Evolutionary conservation across 148 eudicot species (phyloP).

Genomic region (Suaeda aralocaspica): DNA sequence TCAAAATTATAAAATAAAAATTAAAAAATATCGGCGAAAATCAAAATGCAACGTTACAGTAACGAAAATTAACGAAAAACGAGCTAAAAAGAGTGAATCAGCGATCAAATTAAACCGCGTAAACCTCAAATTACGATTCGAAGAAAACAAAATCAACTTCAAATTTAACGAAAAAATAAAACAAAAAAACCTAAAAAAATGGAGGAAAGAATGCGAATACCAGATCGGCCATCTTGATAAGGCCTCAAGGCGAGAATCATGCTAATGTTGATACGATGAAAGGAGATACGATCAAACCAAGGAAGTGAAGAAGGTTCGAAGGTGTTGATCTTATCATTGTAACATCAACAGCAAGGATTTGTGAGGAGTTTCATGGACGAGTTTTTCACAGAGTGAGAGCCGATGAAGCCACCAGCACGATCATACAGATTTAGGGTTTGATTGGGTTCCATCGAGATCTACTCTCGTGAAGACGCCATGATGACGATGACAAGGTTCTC

Average conservation of each 20-base stretch:
- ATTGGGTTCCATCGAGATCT: conserved; percentile 93
- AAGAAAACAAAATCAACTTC: neutral
- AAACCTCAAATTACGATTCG: neutral
- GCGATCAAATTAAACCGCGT: too few species aligned
- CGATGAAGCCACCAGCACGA: conserved; percentile 97
- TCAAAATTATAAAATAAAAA: neutral
- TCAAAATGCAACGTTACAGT: too few species aligned
- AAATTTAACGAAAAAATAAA: neutral
- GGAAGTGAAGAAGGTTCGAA: conserved; percentile 63
- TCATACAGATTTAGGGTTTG: conserved; percentile 79
- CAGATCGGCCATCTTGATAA: conserved; percentile 91
- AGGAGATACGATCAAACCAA: conserved; percentile 68
- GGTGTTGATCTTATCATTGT: conserved; percentile 94
- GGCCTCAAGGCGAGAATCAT: conserved; percentile 94
- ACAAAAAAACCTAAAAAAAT: neutral
- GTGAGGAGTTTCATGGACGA: conserved; percentile 83
- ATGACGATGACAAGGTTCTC: neutral
- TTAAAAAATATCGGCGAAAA: neutral
- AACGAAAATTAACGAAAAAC: too few species aligned
- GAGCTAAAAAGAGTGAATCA: too few species aligned
- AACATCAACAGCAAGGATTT: conserved; percentile 87
- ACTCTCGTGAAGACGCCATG: conserved; percentile 50
- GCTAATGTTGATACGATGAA: conserved; percentile 86
- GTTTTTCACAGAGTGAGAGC: conserved; percentile 94
- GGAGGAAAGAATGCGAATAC: conserved; percentile 29